Base-by-base conservation (phyloP, 345 rosid genomes). In the Citrus inodora region DNA sequence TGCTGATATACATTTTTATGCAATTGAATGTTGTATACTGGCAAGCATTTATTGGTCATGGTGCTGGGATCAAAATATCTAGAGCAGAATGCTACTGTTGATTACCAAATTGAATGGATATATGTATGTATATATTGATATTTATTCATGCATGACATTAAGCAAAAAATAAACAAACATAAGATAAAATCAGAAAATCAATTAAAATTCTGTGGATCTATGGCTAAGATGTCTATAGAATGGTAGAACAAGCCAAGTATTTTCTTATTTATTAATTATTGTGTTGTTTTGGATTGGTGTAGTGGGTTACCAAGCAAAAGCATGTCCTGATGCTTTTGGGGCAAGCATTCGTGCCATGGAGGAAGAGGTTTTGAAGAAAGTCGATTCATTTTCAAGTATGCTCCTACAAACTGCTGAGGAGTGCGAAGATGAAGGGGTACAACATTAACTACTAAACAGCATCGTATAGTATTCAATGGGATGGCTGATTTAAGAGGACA, bases 221-320 rank as follows among this genome's bases (percentile, higher is more conserved):
- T 51, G 3, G 40, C 17, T 70, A 28, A 28, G 60, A 17, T 46
- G 51, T 11, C 1, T 13, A 46, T 30, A 4, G 28, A 24, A 40
- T 30, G 46, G 27, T 28, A 24, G 30, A 42, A 27, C 33, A 7
- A 56, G 0, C 51, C 0, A 13, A 13, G 17, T 46, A 46, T 11
- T 46, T 46, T 46, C 24, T 55, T 6, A 17, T 60, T 28, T 17
- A 60, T n/a, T 56, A 58, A 5, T 58, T 30, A 19, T 24, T 22
- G 17, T 66, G 14, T 40, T 30, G 28, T 71, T 28, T 22, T 67
- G 42, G 51, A 71, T 83, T 84, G 85, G 63, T 76, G 30, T 32
- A 91, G 92, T 91, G 92, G 94, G 92, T 68, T 89, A 85, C 81
- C 85, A 79, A 11, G n/a, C 79, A 53, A 83, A 74, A 80, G 78